These are phyloP conservation scores for Naganishia kalamii DNA, from an alignment of 768 basidiomycete species.

Conservation along the genomic window DNA sequence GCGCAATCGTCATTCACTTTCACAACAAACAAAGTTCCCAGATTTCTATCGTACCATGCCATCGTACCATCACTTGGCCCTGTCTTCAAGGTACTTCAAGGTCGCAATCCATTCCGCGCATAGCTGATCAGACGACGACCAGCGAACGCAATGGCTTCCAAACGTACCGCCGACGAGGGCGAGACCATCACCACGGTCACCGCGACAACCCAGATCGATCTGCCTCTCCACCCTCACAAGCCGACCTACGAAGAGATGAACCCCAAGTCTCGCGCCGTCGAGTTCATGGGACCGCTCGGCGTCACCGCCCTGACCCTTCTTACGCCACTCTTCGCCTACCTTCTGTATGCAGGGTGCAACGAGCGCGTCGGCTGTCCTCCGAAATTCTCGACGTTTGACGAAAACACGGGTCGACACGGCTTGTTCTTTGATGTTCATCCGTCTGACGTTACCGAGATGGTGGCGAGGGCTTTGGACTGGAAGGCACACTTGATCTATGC, in stretches of 20 bases:
- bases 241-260: slow-evolving; percentile 42
- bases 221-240: slow-evolving; percentile 38
- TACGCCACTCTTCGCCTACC: slow-evolving; percentile 38
- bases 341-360: slow-evolving; percentile 42
- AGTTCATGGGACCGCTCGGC: slow-evolving; percentile 44
- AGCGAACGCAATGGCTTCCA: neutral
- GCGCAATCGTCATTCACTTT: neutral
- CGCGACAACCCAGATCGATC: slow-evolving; percentile 37
- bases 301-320: slow-evolving; percentile 32
- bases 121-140: neutral
- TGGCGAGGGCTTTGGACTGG: slow-evolving; percentile 70
- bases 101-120: neutral
- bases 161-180: neutral
- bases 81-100: neutral
- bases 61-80: neutral
- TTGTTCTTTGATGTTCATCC: slow-evolving; percentile 28
- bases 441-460: slow-evolving; percentile 10
- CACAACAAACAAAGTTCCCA: neutral
- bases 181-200: slow-evolving; percentile 35
- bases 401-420: neutral
- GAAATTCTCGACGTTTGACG: slow-evolving; percentile 9
- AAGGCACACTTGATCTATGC: slow-evolving; percentile 69
- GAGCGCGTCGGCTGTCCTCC: slow-evolving; percentile 44
- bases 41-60: neutral
- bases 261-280: slow-evolving; percentile 32